Evolutionary conservation across 2,329 filamentous ascomycete genomes (phyloP), one percentile per base, ranked within the genome.

Genomic region (Drechslerella stenobrocha): DNA sequence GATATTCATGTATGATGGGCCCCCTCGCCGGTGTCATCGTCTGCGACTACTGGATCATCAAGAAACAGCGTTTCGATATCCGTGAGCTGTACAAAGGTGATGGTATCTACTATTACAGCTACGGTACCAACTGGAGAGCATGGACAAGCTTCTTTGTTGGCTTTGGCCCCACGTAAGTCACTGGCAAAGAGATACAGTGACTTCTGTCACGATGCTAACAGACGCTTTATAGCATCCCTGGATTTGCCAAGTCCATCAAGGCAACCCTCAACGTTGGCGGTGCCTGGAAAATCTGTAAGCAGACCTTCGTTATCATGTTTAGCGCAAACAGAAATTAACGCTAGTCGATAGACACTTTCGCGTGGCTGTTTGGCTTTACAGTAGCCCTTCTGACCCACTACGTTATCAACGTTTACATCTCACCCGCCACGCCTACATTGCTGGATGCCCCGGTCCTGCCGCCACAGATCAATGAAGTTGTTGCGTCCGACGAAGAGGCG

Each of bases 1-100:
- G 74, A 0, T 77, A 77, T 52, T 71, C 72, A 6, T 75, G 76
- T 52, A 77, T 77, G 71, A 72, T 78, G 63, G 76, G 74, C 2
- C 78, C 79, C 9, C 77, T 80, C 30, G 74, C 77, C 3, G 78
- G 76, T 35, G 76, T 79, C 46, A 74, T 79, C 34, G 73, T 74
- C n/a, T 73, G 74, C 30, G 78, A 80, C 60, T 79, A 77, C 66
- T 79, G 75, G 72, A 64, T 79, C 37, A 72, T 79, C 50, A 75
- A 78, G 65, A 72, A 73, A 35, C 71, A 74, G 30, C 73, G 75
- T 26, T 74, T 77, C 63, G 77, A 80, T 66, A 74, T 79, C 26
- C 77, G 76, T 1, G 77, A 76, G 9, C 72, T 80, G 32, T 80
- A 80, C 72, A 72, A 77, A 45, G 77, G 76, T 4, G 70, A 75